A percentile compares a stretch with the other conserved stretches of the same genome.
phyloP scores from a whole-genome alignment of 139 green algal genomes.

The Coelastrella sp. region DNA sequence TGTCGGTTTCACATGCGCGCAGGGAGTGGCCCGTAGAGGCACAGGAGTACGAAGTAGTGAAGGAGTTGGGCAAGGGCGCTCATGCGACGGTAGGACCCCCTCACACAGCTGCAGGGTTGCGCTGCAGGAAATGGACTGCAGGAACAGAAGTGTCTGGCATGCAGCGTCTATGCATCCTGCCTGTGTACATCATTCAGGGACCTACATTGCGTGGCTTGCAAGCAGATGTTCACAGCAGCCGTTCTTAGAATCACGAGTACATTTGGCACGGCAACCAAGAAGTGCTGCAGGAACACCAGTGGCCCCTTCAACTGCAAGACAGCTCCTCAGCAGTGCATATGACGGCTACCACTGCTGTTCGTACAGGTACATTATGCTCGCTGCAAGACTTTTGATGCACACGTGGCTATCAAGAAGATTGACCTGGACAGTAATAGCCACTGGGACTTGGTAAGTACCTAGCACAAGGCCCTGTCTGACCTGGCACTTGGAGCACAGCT shows the following conservation, averaged over 20 bases:
- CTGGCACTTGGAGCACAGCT: background rate
- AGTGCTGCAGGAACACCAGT: no score
- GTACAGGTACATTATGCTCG: background rate
- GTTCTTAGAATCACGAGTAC: no score
- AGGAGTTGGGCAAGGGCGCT: constrained; percentile 3
- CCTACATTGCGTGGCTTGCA: background rate
- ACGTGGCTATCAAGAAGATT: constrained; percentile 95
- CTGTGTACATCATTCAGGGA: background rate
- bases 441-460: no score
- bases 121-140: no score
- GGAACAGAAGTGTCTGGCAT: background rate
- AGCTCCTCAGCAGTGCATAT: no score
- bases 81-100: constrained; percentile 2
- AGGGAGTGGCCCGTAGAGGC: constrained; percentile 32
- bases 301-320: no score
- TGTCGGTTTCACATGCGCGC: background rate
- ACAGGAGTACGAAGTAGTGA: constrained; percentile 6
- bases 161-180: background rate
- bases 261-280: no score
- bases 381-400: background rate
- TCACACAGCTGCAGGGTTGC: no score
- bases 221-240: background rate
- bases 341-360: no score
- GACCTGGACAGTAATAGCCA: constrained; percentile 84
- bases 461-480: no score